Base-by-base conservation (phyloP, 2,329 filamentous ascomycete genomes). In the Colletotrichum sp. region DNA sequence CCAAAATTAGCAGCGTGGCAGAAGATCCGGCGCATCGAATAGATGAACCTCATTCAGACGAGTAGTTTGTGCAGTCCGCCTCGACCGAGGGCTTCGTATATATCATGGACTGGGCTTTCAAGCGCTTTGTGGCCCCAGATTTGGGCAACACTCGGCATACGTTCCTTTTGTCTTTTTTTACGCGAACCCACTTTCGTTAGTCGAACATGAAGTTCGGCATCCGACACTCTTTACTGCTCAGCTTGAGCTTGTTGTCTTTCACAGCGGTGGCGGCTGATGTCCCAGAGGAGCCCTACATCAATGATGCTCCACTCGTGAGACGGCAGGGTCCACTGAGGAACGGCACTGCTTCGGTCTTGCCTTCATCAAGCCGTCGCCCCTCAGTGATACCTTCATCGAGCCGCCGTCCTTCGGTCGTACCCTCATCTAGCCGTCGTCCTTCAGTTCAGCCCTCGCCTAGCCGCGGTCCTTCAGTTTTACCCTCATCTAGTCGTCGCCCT, bases 261-360 rank as follows among this genome's bases (percentile, higher is more conserved):
- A 19, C 59, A 0, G 27, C 29, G 1, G 19, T 62, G 0, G 29
- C 29, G 4, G 3, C 25, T 9, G 27, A 62, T 29, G 6, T 19
- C 0, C 11, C 15, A 1, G 16, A 9, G 27, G 59, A 30, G 29
- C 59, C 29, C 6, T 62, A 32, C 29, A 5, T 29, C 15, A n/a
- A 15, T 62, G 59, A n/a, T 7, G 59, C 29, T 32, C 59, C 29
- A 29, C 13, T 62, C 19, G 19, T 30, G 27, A 62, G 59, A 62
- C 59, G 59, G 29, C 25, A 25, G 0, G 19, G 25, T 0, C 27
- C 59, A n/a, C 25, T 2, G 15, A 29, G 59, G 59, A 62, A 62
- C 29, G 59, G 25, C n/a, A 57, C 52, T 27, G 0, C 0, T 27
- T 22, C 52, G 0, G 52, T 27, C 12, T 0, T 16, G 0, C 25